Conservation (phyloP, 768 basidiomycete species). For the Xerocomellus amylosporus region DNA sequence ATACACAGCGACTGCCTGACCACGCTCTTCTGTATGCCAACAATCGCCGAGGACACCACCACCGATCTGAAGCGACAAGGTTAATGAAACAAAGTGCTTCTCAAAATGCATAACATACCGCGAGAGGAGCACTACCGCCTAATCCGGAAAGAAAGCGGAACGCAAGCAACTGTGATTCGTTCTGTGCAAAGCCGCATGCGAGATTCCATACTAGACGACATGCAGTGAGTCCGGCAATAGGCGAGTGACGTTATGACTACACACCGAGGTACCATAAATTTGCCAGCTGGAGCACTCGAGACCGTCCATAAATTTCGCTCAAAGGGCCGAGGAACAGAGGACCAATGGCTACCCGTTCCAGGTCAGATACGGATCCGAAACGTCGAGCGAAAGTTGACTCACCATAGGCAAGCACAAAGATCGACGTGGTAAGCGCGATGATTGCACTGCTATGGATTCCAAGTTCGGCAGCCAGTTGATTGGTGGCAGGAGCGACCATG, state of each 20-base stretch:
- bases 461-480: conserved; percentile 50
- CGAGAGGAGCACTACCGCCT: conserved; percentile 69
- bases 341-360: conserved; percentile 18
- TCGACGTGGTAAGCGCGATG: conserved; percentile 57
- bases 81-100: neutral
- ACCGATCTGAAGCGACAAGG: conserved; percentile 42
- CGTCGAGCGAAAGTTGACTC: conserved; percentile 6
- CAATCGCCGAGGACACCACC: conserved; percentile 65
- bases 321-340: conserved; percentile 54
- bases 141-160: conserved; percentile 70
- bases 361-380: neutral
- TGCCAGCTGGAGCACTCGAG: conserved; percentile 54
- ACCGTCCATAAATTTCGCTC: conserved; percentile 70
- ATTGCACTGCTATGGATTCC: conserved; percentile 48
- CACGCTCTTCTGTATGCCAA: conserved; percentile 61
- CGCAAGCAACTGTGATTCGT: conserved; percentile 53
- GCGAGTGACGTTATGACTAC: neutral
- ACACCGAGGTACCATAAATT: conserved; percentile 68
- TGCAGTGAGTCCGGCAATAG: neutral
- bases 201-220: conserved; percentile 53
- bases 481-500: conserved; percentile 66
- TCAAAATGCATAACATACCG: conserved; percentile 29
- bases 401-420: conserved; percentile 63
- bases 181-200: conserved; percentile 62
- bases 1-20: conserved; percentile 61